Base-by-base conservation (phyloP, 352 stramenopile genomes). In the Pythium dissotocum region DNA sequence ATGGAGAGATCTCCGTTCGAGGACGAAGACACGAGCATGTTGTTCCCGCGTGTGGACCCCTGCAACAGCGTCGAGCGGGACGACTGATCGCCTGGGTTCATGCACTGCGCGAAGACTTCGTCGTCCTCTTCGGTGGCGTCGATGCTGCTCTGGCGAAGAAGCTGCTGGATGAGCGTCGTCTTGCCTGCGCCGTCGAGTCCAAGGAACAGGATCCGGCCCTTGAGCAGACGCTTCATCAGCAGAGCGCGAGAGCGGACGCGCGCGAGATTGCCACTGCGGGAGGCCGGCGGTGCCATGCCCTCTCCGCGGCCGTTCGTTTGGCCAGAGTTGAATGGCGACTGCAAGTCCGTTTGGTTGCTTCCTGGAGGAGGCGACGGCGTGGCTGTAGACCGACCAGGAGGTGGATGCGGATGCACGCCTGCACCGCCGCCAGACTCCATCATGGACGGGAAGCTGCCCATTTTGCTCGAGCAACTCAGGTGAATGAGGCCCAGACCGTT, bases 121-220 rank as follows among this genome's bases (percentile, higher is more conserved):
- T n/a, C n/a, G 21, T 65, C 53, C 18, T 70, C 30, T 13, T 58
- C 48, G 44, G 9, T 28, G 18, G 73, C 67, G 9, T 82, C 77
- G 0, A 73, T 67, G n/a, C 67, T 63, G 7, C 61, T 68, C 10
- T 76, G 44, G 6, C 71, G 63, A 28, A 74, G 65, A 1, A 90
- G 67, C 21, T 88, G 72, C 16, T 82, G 70, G 9, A 84, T 61
- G 7, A 90, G 67, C 9, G 82, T 88, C 36, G 80, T 83, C 53
- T 90, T 90, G n/a, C 82, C 82, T 2, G 79, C 78, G 28, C 77
- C 73, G 46, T 90, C 78, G 4, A 90, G 64, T 13, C 82, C 82
- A n/a, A 90, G 64, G 18, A 88, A 48, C 4, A 90, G 28, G 12
- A 90, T 5, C 8, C 70, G 76, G 10, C 80, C 82, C 1, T 77